A percentile compares a stretch with the other conserved stretches of the same genome.
phyloP scores from a whole-genome alignment of 371 early-diverging fungal genomes.

The Haplosporangium sp. region DNA sequence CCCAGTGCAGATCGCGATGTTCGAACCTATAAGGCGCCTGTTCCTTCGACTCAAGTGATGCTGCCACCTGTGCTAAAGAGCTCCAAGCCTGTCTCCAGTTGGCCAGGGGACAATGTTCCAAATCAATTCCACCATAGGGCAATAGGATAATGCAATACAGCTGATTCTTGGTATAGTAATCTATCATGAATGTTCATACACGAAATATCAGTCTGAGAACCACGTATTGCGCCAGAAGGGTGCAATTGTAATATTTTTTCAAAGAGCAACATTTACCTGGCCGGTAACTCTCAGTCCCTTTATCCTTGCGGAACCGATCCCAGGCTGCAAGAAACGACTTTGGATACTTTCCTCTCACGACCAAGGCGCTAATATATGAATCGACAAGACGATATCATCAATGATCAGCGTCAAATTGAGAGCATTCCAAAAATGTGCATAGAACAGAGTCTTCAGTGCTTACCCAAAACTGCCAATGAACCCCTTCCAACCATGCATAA shows the following conservation, averaged over 20 bases:
- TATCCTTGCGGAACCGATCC: slow-evolving; percentile 72
- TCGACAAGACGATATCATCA: background rate
- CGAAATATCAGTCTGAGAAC: no score
- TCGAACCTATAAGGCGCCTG: slow-evolving; percentile 71
- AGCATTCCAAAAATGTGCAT: background rate
- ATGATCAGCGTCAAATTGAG: background rate
- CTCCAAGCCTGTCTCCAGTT: slow-evolving; percentile 68
- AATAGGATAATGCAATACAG: slow-evolving; percentile 78
- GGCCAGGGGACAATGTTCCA: slow-evolving; percentile 65
- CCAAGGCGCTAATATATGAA: slow-evolving; percentile 22
- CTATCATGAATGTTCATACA: background rate
- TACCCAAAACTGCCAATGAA: slow-evolving; percentile 55
- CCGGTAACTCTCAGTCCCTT: slow-evolving; percentile 72
- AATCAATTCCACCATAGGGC: slow-evolving; percentile 75
- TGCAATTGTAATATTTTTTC: background rate
- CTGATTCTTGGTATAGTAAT: slow-evolving; percentile 60
- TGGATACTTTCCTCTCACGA: slow-evolving; percentile 60
- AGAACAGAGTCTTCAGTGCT: background rate
- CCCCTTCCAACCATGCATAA: slow-evolving; percentile 51
- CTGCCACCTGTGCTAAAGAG: slow-evolving; percentile 66
- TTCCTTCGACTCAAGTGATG: slow-evolving; percentile 72
- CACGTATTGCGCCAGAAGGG: background rate
- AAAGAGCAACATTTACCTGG: slow-evolving; percentile 54
- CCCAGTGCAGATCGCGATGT: slow-evolving; percentile 93
- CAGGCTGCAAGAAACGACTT: slow-evolving; percentile 69